Conservation (phyloP, 345 rosid species). For the Durio zibethinus region DNA sequence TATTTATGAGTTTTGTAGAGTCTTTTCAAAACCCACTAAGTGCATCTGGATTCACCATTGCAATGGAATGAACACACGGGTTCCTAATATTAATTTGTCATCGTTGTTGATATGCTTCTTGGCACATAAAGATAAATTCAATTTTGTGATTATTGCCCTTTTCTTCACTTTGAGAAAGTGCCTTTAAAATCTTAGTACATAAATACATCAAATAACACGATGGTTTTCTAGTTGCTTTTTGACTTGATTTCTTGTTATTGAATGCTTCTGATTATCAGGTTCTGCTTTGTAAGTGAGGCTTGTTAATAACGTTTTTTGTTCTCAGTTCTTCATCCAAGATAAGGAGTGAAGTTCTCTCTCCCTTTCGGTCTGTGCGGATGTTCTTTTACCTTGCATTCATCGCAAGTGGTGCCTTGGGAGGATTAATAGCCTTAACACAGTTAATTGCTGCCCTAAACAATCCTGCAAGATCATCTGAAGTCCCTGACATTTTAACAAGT, state of each 20-base stretch:
- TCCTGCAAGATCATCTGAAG: constrained; percentile 64
- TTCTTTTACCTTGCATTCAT: constrained; percentile 89
- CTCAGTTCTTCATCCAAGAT: constrained; percentile 75
- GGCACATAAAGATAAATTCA: not conserved
- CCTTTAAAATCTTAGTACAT: not conserved
- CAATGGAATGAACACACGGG: not conserved
- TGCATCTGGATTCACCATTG: not conserved
- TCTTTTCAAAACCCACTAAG: not conserved
- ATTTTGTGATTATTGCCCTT: not conserved
- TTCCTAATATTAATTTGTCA: not conserved
- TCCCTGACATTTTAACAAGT: constrained; percentile 57
- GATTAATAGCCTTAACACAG: constrained; percentile 67
- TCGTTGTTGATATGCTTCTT: not conserved
- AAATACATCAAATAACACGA: not conserved
- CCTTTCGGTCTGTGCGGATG: constrained; percentile 90
- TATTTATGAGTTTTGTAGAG: not conserved
- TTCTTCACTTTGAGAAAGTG: not conserved
- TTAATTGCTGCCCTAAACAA: constrained; percentile 70
- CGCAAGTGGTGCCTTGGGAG: constrained; percentile 77
- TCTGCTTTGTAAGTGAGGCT: constrained; percentile 27
- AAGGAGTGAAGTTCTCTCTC: constrained; percentile 88
- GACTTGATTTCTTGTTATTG: not conserved
- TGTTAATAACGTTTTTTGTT: constrained; percentile 20
- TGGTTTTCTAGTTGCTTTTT: not conserved
- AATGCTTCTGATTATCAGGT: constrained; percentile 23